phyloP scores from a whole-genome alignment of 208 protist species.

The Leishmania tarentolae region DNA sequence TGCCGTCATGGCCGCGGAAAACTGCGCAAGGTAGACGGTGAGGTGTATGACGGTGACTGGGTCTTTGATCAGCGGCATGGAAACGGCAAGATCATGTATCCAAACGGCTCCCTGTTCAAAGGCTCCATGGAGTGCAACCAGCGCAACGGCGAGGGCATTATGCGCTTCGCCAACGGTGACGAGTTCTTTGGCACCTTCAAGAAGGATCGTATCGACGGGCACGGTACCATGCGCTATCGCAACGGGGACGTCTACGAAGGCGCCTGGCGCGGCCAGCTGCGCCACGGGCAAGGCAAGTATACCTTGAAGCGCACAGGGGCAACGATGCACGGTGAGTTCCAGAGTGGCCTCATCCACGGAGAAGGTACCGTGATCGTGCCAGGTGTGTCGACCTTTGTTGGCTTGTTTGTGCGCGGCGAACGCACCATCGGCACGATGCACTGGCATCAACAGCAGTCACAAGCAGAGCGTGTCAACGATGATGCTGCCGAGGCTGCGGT shows the following conservation, averaged over 20 bases:
- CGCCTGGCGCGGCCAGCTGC: constrained; percentile 80
- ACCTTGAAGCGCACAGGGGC: constrained; percentile 75
- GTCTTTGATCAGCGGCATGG: constrained; percentile 69
- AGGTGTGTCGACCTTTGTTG: constrained; percentile 74
- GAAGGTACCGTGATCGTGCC: constrained; percentile 70
- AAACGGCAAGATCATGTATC: constrained; percentile 64
- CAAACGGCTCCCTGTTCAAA: constrained; percentile 74
- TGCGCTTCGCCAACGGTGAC: constrained; percentile 85
- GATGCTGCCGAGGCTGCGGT: neutral
- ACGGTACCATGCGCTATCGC: constrained; percentile 76
- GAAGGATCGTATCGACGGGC: constrained; percentile 66
- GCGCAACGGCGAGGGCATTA: constrained; percentile 78
- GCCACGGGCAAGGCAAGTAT: constrained; percentile 85
- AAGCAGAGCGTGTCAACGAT: neutral
- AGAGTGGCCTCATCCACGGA: constrained; percentile 87
- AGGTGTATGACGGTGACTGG: constrained; percentile 85
- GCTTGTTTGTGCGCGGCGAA: constrained; percentile 77
- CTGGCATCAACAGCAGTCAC: constrained; percentile 34
- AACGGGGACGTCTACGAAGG: constrained; percentile 89
- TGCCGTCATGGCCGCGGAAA: constrained; percentile 64
- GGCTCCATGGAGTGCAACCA: constrained; percentile 62
- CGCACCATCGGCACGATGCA: constrained; percentile 79
- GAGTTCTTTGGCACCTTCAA: constrained; percentile 84
- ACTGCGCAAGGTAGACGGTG: constrained; percentile 40
- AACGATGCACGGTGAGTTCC: constrained; percentile 76